These are phyloP conservation scores for Yarrowia divulgata DNA, from an alignment of 805 yeast genomes.

Conservation along the genomic window DNA sequence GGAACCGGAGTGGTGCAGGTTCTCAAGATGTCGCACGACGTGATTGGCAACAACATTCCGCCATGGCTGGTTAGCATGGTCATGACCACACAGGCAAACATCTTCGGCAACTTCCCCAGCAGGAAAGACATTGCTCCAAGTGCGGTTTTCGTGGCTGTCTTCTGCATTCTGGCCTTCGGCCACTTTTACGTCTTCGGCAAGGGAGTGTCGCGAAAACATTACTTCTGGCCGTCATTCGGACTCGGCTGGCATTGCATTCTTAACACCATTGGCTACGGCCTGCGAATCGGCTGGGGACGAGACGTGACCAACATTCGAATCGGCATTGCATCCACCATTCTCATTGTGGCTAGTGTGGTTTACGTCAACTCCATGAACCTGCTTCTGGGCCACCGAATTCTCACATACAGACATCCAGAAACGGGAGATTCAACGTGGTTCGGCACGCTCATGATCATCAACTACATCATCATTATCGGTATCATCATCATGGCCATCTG, in stretches of 20 bases:
- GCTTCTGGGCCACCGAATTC: constrained; percentile 73
- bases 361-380: constrained; percentile 65
- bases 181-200: constrained; percentile 57
- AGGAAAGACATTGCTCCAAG: constrained; percentile 64
- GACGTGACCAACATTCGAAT: constrained; percentile 56
- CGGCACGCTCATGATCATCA: constrained; percentile 57
- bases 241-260: constrained; percentile 61
- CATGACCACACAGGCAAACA: constrained; percentile 47
- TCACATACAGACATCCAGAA: constrained; percentile 80
- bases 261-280: constrained; percentile 64
- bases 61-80: constrained; percentile 20
- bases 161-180: constrained; percentile 56
- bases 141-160: constrained; percentile 63
- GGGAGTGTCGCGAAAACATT: constrained; percentile 51
- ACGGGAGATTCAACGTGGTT: constrained; percentile 58
- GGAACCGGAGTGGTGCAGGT: constrained; percentile 34
- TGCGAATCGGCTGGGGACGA: constrained; percentile 66
- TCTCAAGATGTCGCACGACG: constrained; percentile 12
- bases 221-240: constrained; percentile 62
- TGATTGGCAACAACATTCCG: constrained; percentile 27
- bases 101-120: constrained; percentile 69
- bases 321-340: constrained; percentile 66
- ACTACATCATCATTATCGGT: constrained; percentile 63
- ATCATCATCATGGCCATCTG: constrained; percentile 72
- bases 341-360: constrained; percentile 64